phyloP scores from a whole-genome alignment of 1,284 basidiomycete genomes.

The Pascua sp. region DNA sequence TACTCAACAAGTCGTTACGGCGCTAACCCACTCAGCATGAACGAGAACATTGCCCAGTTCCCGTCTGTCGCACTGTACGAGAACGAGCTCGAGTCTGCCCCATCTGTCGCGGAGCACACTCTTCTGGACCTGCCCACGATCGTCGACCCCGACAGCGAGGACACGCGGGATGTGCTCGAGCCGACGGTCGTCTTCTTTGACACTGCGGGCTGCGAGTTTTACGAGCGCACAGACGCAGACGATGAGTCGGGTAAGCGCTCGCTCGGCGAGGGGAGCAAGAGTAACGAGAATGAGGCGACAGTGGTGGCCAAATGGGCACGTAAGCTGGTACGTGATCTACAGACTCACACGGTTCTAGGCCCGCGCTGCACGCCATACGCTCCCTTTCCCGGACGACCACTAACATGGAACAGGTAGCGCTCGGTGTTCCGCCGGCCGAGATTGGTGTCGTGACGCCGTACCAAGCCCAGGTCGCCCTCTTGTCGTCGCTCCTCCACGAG shows the following conservation, averaged over 20 bases:
- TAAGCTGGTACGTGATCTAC: conserved; percentile 61
- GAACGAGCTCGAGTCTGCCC: conserved; percentile 66
- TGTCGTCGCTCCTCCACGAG: conserved; percentile 68
- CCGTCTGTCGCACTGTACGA: conserved; percentile 80
- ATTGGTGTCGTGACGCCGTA: conserved; percentile 94
- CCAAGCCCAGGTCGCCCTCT: conserved; percentile 81
- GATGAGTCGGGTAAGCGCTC: conserved; percentile 25
- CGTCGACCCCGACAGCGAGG: conserved; percentile 54
- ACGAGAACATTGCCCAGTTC: conserved; percentile 76
- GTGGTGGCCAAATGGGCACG: conserved; percentile 79
- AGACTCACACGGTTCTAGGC: too few relatives aligned
- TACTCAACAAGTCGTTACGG: not conserved
- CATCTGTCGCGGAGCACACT: conserved; percentile 66
- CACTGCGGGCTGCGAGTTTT: conserved; percentile 88
- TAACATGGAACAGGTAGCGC: conserved; percentile 55
- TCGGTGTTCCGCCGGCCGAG: conserved; percentile 67
- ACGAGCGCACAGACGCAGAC: conserved; percentile 59
- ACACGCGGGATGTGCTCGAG: conserved; percentile 63
- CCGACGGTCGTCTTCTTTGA: conserved; percentile 89
- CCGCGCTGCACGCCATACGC: too few relatives aligned
- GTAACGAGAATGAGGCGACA: conserved; percentile 88
- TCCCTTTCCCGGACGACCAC: not conserved
- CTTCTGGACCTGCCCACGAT: conserved; percentile 67
- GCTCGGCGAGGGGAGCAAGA: conserved; percentile 74
- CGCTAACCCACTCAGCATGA: conserved; percentile 65